Evolutionary conservation across 2,329 filamentous ascomycete species (phyloP).

Genomic region (Huntiella bhutanensis): DNA sequence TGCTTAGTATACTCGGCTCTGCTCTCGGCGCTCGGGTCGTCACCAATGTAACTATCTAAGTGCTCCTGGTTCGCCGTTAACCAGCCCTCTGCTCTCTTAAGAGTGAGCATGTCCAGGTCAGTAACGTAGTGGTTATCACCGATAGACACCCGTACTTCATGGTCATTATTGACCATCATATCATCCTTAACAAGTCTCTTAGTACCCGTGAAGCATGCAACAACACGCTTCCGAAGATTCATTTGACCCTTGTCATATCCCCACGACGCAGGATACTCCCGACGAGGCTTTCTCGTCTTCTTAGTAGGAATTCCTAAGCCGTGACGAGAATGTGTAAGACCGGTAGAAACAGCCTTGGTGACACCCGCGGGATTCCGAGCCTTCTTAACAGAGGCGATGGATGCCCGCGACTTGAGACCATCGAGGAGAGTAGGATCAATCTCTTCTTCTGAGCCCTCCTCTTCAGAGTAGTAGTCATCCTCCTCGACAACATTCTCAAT

Average conservation of each 20-base stretch:
- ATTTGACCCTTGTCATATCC: conserved; percentile 82
- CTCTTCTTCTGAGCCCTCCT: conserved; percentile 23
- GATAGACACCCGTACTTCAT: conserved; percentile 75
- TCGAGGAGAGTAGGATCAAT: conserved; percentile 24
- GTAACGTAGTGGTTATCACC: conserved; percentile 69
- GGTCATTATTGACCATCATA: conserved; percentile 93
- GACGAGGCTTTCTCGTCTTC: conserved; percentile 70
- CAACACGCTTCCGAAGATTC: conserved; percentile 94
- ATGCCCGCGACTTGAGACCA: conserved; percentile 28
- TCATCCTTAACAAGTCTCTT: conserved; percentile 91
- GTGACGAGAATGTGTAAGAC: conserved; percentile 60
- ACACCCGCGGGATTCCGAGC: conserved; percentile 38
- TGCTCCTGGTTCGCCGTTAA: conserved; percentile 65
- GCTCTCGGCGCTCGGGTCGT: conserved; percentile 44
- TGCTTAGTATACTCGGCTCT: conserved; percentile 25
- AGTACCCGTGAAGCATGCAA: conserved; percentile 78
- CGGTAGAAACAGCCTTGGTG: conserved; percentile 39
- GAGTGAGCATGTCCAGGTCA: conserved; percentile 77
- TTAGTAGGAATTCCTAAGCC: conserved; percentile 41
- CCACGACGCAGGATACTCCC: conserved; percentile 88
- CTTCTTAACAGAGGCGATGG: conserved; percentile 27
- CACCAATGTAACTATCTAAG: conserved; percentile 66
- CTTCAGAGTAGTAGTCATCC: conserved; percentile 33
- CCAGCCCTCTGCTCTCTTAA: conserved; percentile 75
- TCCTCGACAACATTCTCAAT: conserved; percentile 27